Evolutionary conservation across 2,329 filamentous ascomycete species (phyloP).

Genomic region (Phyllosticta citriasiana): DNA sequence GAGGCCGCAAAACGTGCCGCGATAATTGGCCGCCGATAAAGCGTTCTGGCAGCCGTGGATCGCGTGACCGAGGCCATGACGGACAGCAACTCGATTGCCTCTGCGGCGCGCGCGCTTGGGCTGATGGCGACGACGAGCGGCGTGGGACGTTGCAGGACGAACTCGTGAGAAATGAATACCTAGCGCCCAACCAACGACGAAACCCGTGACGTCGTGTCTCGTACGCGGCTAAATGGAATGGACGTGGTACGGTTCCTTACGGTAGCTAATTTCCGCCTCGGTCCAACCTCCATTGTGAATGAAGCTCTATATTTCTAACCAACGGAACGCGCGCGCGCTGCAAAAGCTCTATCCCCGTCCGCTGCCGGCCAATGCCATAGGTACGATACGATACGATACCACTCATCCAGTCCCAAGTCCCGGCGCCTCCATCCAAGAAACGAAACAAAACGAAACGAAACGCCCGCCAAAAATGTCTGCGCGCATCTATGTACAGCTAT

Average conservation of each 20-base stretch:
- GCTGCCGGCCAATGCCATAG: not conserved
- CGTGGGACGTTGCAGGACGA: too few species aligned
- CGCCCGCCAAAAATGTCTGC: not conserved
- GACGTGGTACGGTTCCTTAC: too few species aligned
- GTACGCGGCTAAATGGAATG: not conserved
- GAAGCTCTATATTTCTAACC: not conserved
- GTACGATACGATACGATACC: too few species aligned
- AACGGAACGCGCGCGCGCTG: not conserved
- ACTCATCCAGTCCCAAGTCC: too few species aligned
- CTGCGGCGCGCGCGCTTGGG: not conserved
- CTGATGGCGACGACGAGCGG: not conserved
- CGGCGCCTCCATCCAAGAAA: too few species aligned
- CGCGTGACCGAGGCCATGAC: not conserved
- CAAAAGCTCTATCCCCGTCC: not conserved
- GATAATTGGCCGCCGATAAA: not conserved
- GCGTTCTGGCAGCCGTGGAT: not conserved
- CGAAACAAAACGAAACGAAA: too few species aligned
- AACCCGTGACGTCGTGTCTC: not conserved
- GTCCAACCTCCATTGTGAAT: not conserved
- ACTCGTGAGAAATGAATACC: not conserved
- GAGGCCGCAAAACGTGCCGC: slow-evolving; percentile 1
- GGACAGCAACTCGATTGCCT: not conserved
- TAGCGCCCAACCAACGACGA: not conserved
- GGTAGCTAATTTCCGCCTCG: not conserved
- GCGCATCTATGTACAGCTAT: not conserved